These are phyloP conservation scores for Xylariaceae sp. DNA, from an alignment of 2,329 filamentous ascomycete species.

Conservation along the genomic window DNA sequence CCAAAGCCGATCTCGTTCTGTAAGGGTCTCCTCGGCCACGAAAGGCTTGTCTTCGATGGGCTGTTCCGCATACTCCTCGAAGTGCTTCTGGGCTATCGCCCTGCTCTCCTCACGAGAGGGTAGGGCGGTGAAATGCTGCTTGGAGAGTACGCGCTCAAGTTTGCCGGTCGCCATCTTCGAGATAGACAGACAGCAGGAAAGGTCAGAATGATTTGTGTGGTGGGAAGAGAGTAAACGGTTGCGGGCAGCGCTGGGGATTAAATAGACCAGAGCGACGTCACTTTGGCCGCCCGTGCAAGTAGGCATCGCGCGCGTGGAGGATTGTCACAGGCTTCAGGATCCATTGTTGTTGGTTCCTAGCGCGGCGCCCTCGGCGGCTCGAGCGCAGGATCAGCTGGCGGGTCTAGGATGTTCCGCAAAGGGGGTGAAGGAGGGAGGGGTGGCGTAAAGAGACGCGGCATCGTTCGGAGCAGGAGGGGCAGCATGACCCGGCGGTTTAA, in stretches of 20 bases:
- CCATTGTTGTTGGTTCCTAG: no score
- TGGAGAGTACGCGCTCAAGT: background rate
- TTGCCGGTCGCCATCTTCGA: constrained; percentile 1
- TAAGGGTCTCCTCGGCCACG: constrained; percentile 3
- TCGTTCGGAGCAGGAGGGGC: no score
- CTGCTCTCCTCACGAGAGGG: constrained; percentile 5
- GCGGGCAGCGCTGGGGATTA: no score
- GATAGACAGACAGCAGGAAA: background rate
- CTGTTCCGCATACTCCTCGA: constrained; percentile 1
- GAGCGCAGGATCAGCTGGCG: no score
- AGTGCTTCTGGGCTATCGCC: constrained; percentile 7
- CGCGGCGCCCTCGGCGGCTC: no score
- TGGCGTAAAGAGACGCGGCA: no score
- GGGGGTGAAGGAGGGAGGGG: no score
- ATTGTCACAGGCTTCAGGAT: no score
- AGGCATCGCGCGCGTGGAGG: background rate
- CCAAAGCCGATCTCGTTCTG: constrained; percentile 1
- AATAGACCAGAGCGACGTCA: background rate
- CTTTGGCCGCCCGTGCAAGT: background rate
- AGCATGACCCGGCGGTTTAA: no score
- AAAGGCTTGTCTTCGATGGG: constrained; percentile 6
- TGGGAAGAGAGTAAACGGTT: background rate
- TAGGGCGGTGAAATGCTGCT: constrained; percentile 2
- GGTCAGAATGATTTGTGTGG: no score
- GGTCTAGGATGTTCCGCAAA: no score